Percentiles rank a stretch among this genome's conserved stretches.
phyloP scores from a whole-genome alignment of 129 eudicot species.

The Pulicaria dysenterica region DNA sequence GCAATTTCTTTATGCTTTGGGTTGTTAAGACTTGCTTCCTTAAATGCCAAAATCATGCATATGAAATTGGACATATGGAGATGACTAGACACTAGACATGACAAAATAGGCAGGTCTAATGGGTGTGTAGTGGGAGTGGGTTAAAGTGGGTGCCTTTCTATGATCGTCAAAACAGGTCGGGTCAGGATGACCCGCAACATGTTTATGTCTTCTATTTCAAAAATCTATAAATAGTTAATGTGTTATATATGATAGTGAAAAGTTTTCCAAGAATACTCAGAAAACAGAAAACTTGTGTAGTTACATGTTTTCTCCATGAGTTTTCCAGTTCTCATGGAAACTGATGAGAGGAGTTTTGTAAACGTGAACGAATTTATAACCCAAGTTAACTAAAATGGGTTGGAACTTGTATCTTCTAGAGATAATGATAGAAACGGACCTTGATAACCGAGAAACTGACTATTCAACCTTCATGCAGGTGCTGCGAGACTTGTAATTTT shows the following conservation, averaged over 20 bases:
- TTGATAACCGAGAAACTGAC: conserved; percentile 6
- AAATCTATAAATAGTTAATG: not conserved
- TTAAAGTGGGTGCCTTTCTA: no score
- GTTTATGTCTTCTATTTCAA: not conserved
- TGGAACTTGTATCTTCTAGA: not conserved
- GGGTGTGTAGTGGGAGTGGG: no score
- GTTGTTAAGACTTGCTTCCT: not conserved
- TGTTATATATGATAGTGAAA: not conserved
- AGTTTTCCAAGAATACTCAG: not conserved
- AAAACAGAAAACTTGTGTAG: no score
- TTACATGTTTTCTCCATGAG: no score
- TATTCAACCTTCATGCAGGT: conserved; percentile 37
- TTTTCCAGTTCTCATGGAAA: no score
- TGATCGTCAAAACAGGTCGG: not conserved
- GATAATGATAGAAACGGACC: not conserved
- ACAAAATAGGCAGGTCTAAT: not conserved
- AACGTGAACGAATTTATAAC: no score
- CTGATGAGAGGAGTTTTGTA: no score
- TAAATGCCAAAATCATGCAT: not conserved
- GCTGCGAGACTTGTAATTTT: conserved; percentile 44
- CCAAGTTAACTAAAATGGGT: not conserved
- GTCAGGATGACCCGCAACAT: conserved; percentile 7
- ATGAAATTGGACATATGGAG: not conserved
- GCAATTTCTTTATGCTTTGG: conserved; percentile 26
- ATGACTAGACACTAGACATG: not conserved